Conservation (phyloP, 2,329 filamentous ascomycete species). For the Epichloe uncinata region DNA sequence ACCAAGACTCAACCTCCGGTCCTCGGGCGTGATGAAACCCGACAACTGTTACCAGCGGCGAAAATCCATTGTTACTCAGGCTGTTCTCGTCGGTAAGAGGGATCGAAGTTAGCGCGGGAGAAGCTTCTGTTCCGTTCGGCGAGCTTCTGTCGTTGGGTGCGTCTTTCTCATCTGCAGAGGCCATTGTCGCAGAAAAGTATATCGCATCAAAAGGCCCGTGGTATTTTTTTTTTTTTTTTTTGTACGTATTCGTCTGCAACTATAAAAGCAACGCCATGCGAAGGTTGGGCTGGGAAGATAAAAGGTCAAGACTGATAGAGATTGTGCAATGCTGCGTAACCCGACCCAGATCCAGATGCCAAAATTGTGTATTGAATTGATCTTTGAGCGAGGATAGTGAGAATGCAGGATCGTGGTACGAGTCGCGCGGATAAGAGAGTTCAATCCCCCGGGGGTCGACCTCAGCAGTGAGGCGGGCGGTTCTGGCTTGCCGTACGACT, state of each 20-base stretch:
- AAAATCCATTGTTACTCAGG: constrained; percentile 30
- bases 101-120: constrained; percentile 20
- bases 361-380: not conserved
- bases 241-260: not conserved
- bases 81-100: constrained; percentile 18
- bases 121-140: constrained; percentile 14
- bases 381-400: not conserved
- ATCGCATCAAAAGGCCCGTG: not conserved
- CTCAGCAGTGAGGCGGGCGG: not conserved
- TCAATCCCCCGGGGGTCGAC: not conserved
- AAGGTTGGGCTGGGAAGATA: not conserved
- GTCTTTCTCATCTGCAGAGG: not conserved
- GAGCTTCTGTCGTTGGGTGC: constrained; percentile 1
- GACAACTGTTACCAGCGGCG: constrained; percentile 64
- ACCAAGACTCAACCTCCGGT: constrained; percentile 88
- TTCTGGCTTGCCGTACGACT: not conserved
- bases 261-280: not conserved
- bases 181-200: not conserved
- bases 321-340: not conserved
- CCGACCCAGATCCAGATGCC: not conserved
- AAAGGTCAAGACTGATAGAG: not conserved
- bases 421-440: not conserved
- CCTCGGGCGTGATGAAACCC: constrained; percentile 78
- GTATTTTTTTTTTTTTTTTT: not conserved
- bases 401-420: not conserved